Conservation (phyloP, 2,329 filamentous ascomycete species). For the Venturia carpophila region DNA sequence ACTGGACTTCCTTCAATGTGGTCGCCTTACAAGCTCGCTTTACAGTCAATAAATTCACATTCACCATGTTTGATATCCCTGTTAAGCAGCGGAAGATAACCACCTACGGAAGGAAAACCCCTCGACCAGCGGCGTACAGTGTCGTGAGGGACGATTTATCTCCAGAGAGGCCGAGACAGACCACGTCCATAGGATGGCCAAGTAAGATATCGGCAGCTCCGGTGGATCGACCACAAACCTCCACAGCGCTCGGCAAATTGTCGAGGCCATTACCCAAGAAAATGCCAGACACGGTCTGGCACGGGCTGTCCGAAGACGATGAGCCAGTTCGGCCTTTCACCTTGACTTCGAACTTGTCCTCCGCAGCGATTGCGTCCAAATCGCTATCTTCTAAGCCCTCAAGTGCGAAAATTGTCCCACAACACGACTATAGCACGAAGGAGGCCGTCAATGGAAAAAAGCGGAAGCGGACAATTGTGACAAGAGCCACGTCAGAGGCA, state of each 20-base stretch:
- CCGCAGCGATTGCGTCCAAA: background rate
- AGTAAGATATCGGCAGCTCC: background rate
- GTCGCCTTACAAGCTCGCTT: background rate
- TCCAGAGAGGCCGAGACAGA: slow-evolving; percentile 1
- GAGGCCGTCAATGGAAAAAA: background rate
- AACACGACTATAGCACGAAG: background rate
- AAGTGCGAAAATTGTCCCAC: background rate
- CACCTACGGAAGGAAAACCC: slow-evolving; percentile 32
- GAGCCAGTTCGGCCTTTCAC: background rate
- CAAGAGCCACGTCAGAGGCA: slow-evolving; percentile 1
- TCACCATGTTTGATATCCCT: slow-evolving; percentile 24
- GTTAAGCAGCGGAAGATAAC: slow-evolving; percentile 28
- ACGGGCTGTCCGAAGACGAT: slow-evolving; percentile 6
- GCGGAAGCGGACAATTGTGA: background rate
- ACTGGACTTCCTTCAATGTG: background rate
- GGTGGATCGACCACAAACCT: background rate
- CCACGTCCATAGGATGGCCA: background rate
- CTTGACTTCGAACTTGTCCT: background rate
- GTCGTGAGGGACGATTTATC: background rate
- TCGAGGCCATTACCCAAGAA: background rate
- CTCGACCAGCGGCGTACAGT: background rate
- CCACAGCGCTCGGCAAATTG: background rate
- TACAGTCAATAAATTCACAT: background rate
- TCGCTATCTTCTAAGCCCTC: background rate
- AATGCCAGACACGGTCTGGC: background rate